Evolutionary conservation across 371 early-diverging fungal species (phyloP).

Genomic region (Apophysomyces trapeziformis): DNA sequence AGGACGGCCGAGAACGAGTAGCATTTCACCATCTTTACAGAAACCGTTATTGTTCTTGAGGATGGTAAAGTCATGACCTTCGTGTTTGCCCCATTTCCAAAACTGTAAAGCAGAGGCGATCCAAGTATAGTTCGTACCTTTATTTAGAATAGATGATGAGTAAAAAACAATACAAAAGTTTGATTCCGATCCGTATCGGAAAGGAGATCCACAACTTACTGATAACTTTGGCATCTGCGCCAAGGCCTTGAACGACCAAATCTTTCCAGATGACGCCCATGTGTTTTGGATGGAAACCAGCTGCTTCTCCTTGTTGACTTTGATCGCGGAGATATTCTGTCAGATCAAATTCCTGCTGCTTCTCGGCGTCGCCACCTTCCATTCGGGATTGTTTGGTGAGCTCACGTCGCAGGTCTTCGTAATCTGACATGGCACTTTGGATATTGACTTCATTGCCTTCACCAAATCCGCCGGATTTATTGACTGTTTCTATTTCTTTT

Average conservation of each 20-base stretch:
- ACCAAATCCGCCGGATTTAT: constrained; percentile 32
- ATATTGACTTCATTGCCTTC: constrained; percentile 58
- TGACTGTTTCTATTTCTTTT: not conserved
- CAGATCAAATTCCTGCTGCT: constrained; percentile 24
- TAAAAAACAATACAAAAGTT: no score
- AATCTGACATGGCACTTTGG: constrained; percentile 45
- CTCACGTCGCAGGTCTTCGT: constrained; percentile 53
- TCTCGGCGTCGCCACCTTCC: constrained; percentile 28
- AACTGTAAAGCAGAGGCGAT: constrained; percentile 23
- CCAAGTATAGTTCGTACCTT: constrained; percentile 27
- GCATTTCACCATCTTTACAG: constrained; percentile 55
- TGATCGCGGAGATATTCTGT: constrained; percentile 21
- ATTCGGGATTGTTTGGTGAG: constrained; percentile 47
- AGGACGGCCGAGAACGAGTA: constrained; percentile 57
- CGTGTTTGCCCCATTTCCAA: constrained; percentile 27
- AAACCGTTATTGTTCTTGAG: constrained; percentile 39
- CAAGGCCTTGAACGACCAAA: constrained; percentile 44
- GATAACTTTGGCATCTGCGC: constrained; percentile 33
- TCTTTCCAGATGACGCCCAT: constrained; percentile 57
- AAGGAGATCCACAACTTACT: not conserved
- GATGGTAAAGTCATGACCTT: constrained; percentile 16
- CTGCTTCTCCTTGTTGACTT: constrained; percentile 18
- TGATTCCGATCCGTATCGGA: no score
- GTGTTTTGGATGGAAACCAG: constrained; percentile 50
- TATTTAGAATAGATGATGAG: constrained; percentile 1